Base-by-base conservation (phyloP, 1,139 yeast genomes). In the Sugiyamaella japonica region DNA sequence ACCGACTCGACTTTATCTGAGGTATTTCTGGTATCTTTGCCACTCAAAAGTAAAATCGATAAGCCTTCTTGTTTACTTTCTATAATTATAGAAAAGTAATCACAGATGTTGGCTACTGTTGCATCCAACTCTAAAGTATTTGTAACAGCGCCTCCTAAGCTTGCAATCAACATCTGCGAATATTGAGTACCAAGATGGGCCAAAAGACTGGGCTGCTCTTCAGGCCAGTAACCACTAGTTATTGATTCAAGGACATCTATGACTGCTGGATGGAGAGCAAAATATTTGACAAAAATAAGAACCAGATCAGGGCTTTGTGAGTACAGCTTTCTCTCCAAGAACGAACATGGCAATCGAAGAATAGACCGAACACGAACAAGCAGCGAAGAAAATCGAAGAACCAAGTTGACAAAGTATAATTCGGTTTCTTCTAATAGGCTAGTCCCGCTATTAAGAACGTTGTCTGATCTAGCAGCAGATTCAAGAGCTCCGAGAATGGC, bases 11-110 rank as follows among this genome's bases (percentile, higher is more conserved):
- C 58, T 52, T 62, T 65, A 44, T 66, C 58, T 47, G 62, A 42
- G 57, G 71, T 59, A 46, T 68, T 76, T 41, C 73, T 68, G 25
- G 73, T 81, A 59, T 84, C 85, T 56, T 81, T 73, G 1, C 96
- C 96, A 49, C 89, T 86, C 43, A 89, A 75, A 58, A 93, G 81
- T 45, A 88, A 75, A 50, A 88, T 86, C 0, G 96, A 79, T 31
- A 91, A 72, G 0, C 98, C 98, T 66, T 90, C 95, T 71, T 93
- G 97, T 56, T 85, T 82, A 40, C 63, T 57, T 60, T 80, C 82
- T 77, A 88, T 78, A 5, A 89, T 85, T 0, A 90, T 78, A n/a
- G 93, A 79, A 57, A 91, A 81, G 61, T 89, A 87, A 55, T 80
- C 82, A 63, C 87, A 87, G 16, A 88, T 73, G 5, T 81, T 75